Evolutionary conservation across 495 filamentous ascomycete genomes (phyloP).

Genomic region (Penicillium silybi): DNA sequence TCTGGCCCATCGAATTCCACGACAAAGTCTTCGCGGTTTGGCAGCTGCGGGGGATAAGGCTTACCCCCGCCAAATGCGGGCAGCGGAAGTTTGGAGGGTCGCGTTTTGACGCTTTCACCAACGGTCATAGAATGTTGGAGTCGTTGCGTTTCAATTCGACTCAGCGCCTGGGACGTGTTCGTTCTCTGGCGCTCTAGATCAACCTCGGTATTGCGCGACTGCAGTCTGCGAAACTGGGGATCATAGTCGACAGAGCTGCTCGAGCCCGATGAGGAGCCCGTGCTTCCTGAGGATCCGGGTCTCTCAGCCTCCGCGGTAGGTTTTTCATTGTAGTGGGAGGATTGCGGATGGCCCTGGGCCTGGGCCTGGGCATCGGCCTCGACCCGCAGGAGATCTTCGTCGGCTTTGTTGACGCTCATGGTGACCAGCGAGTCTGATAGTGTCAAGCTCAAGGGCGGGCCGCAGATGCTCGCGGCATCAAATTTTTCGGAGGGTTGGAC

Average conservation of each 20-base stretch:
- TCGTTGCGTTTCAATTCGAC: conserved; percentile 59
- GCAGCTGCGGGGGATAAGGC: conserved; percentile 67
- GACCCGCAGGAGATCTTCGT: conserved; percentile 8
- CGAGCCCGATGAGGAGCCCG: conserved; percentile 20
- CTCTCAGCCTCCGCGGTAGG: conserved; percentile 9
- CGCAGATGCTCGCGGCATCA: background rate
- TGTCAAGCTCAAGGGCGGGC: background rate
- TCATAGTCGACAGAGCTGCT: conserved; percentile 32
- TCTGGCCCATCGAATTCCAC: conserved; percentile 62
- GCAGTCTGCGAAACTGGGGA: conserved; percentile 25
- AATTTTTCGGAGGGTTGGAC: background rate
- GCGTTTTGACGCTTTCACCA: conserved; percentile 31
- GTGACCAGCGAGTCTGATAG: background rate
- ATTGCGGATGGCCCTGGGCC: too few species aligned
- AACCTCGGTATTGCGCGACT: conserved; percentile 52
- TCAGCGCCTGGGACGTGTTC: conserved; percentile 53
- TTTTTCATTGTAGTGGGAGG: conserved; percentile 15
- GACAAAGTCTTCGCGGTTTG: conserved; percentile 46
- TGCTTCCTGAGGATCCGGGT: conserved; percentile 19
- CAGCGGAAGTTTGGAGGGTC: conserved; percentile 43
- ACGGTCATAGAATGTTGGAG: conserved; percentile 36
- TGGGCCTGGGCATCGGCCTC: conserved; percentile 10
- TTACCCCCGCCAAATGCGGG: conserved; percentile 63
- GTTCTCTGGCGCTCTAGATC: conserved; percentile 63
- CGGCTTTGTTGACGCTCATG: conserved; percentile 12